These are phyloP conservation scores for Spergularia azorica DNA, from an alignment of 179 eudicot genomes.

Conservation along the genomic window DNA sequence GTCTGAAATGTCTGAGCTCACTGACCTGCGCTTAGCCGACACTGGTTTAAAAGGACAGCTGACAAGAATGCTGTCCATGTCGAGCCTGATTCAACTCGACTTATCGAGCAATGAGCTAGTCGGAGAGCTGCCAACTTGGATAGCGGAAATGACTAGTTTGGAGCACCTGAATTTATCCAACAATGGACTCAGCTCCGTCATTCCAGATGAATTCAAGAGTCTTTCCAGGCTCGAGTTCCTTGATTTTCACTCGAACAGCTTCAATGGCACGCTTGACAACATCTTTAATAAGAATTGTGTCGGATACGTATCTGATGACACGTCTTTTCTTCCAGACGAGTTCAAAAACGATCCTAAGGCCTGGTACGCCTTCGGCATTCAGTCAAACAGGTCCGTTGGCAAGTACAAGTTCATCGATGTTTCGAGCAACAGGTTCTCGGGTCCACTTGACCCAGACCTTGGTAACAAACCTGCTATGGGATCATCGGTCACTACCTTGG, in stretches of 20 bases:
- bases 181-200: conserved; percentile 46
- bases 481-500: conserved; percentile 35
- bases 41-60: conserved; percentile 11
- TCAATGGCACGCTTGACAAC: conserved; percentile 43
- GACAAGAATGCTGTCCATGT: conserved; percentile 4
- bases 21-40: conserved; percentile 3
- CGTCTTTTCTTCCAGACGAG: too few species aligned
- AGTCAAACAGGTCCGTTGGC: conserved; percentile 41
- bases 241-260: conserved; percentile 65
- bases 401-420: conserved; percentile 56
- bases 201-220: conserved; percentile 53
- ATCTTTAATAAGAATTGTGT: conserved; percentile 35
- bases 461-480: conserved; percentile 45
- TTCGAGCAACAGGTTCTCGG: conserved; percentile 52
- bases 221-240: conserved; percentile 42
- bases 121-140: conserved; percentile 70
- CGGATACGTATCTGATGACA: too few species aligned
- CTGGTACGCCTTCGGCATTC: too few species aligned
- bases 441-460: conserved; percentile 42
- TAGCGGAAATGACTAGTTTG: conserved; percentile 70
- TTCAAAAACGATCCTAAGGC: too few species aligned
- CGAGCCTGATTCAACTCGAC: conserved; percentile 33
- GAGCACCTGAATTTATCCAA: conserved; percentile 58
- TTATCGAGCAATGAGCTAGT: conserved; percentile 51
- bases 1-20: neutral